Conservation (phyloP, 148 eudicot species). For the Rhododendron kiyosumense region DNA sequence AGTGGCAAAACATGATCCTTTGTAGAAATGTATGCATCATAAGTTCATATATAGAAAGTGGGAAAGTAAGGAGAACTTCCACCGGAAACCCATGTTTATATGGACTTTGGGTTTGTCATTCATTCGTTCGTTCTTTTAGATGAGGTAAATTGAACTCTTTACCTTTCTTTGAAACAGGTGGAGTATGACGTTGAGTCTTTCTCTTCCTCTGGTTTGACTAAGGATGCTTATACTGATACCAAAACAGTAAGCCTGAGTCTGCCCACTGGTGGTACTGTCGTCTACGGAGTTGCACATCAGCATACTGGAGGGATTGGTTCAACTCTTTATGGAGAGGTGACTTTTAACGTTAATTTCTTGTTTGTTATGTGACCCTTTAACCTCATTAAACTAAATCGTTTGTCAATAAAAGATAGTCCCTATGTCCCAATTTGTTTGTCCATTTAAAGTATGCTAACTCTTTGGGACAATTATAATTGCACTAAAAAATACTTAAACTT, state of each 20-base stretch:
- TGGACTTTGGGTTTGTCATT: neutral
- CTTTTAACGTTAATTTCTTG: neutral
- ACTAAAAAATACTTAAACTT: neutral
- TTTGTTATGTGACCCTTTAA: neutral
- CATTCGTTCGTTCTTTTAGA: neutral
- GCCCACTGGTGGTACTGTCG: slow-evolving; percentile 62
- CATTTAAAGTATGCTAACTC: neutral
- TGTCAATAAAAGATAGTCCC: neutral
- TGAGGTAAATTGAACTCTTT: neutral
- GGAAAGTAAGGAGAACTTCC: neutral
- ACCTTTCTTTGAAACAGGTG: slow-evolving; percentile 34
- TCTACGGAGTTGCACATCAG: slow-evolving; percentile 84
- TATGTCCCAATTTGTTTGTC: neutral
- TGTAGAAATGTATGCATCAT: neutral
- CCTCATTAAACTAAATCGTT: neutral
- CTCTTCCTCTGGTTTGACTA: slow-evolving; percentile 21
- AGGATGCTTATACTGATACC: slow-evolving; percentile 33
- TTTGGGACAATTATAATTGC: neutral
- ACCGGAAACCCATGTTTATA: neutral
- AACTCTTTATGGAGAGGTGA: slow-evolving; percentile 71
- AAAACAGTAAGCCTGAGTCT: slow-evolving; percentile 39
- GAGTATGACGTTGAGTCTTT: slow-evolving; percentile 63
- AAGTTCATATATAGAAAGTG: neutral
- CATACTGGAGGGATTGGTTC: slow-evolving; percentile 75
- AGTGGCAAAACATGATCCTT: neutral